Conservation (phyloP, 2,329 filamentous ascomycete species). For the Verticillium nubilum region DNA sequence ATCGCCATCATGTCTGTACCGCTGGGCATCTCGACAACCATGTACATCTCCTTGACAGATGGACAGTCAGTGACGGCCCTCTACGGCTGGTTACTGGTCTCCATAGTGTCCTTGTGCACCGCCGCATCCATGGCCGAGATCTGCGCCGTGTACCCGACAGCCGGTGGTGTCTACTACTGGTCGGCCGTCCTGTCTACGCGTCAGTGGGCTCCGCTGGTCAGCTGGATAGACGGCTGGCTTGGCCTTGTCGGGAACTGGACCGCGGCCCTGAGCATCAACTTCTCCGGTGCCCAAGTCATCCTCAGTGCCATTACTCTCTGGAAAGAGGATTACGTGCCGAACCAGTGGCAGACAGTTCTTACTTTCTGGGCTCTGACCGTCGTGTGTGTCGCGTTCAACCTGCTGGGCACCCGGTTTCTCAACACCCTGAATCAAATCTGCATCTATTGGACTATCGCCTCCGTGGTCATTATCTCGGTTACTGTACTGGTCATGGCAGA, state of each 20-base stretch:
- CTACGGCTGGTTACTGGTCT: conserved; percentile 65
- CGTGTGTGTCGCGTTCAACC: conserved; percentile 58
- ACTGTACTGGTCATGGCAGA: conserved; percentile 58
- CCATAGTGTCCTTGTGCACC: conserved; percentile 56
- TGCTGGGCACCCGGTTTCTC: conserved; percentile 53
- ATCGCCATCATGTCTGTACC: conserved; percentile 73
- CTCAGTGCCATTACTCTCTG: conserved; percentile 64
- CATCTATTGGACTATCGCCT: conserved; percentile 65
- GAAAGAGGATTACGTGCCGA: conserved; percentile 63
- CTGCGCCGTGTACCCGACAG: conserved; percentile 62
- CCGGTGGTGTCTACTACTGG: conserved; percentile 67
- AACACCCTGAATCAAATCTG: conserved; percentile 68
- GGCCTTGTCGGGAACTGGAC: conserved; percentile 73
- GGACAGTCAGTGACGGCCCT: conserved; percentile 64
- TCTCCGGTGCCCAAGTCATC: conserved; percentile 54
- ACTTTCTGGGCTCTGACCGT: conserved; percentile 69
- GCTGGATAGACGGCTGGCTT: conserved; percentile 67
- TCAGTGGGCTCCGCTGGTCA: conserved; percentile 61
- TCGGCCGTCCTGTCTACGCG: conserved; percentile 62
- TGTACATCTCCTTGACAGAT: conserved; percentile 63
- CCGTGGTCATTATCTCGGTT: conserved; percentile 45
- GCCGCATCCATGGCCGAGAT: conserved; percentile 65
- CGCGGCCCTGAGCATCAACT: conserved; percentile 60
- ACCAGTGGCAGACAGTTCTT: conserved; percentile 63
- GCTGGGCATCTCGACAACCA: conserved; percentile 62